Base-by-base conservation (phyloP, 2,329 filamentous ascomycete species). In the Ophiostoma sp. region DNA sequence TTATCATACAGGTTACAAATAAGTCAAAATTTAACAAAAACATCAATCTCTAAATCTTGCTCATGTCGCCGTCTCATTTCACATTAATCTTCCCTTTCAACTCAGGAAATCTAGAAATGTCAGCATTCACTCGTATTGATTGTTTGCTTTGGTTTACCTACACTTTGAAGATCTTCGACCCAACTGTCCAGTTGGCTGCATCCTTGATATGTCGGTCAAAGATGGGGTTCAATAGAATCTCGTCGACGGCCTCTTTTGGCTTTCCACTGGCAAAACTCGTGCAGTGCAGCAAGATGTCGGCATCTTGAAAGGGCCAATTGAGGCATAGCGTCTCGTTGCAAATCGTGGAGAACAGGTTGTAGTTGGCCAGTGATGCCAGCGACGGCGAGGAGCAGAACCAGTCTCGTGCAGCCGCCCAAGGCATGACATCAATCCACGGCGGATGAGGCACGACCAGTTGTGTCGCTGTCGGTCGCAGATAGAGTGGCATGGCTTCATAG, bases 201-300 rank as follows among this genome's bases (percentile, higher is more conserved):
- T 61, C 57, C 17, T 61, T 61, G 15, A 61, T 61, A 28, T 61
- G 57, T 28, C 57, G 57, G 57, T 61, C 57, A 36, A 61, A 61
- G 28, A 61, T 61, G 28, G 57, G 57, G 11, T 61, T 61, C 4
- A 61, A 11, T 17, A 61, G n/a, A 19, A 61, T 36, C 28, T 61
- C 57, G 5, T 61, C 57, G 31, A 36, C 57, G 57, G 28, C 57
- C 8, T 36, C 57, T 2, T 61, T 61, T 1, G 28, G 12, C 6
- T 61, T 61, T 8, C 57, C 28, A 28, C 57, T 33, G 5, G 28
- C 57, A 36, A 61, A 61, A 8, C 57, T 61, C 2, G 57, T 36
- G 57, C 57, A 61, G 57, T 61, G 57, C 57, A 61, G 57, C 57
- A 61, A 36, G 3, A 61, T 61, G 57, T 61, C 57, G 57, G 57